These are phyloP conservation scores for Chrysanthemum lavandulifolium DNA, from an alignment of 129 eudicot genomes.

Conservation along the genomic window DNA sequence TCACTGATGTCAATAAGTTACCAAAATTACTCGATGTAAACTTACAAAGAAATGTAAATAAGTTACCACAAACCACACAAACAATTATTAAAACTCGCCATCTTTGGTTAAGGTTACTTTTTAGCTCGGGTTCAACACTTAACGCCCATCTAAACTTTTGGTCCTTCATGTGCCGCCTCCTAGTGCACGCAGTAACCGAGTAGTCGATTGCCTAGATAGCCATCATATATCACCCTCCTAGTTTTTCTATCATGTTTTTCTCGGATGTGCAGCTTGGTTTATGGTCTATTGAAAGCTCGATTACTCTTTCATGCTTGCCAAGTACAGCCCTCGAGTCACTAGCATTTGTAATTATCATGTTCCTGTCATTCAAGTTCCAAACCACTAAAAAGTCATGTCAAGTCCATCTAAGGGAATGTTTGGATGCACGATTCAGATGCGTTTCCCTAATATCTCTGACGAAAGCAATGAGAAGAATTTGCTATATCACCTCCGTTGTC, in stretches of 20 bases:
- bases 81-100: slow-evolving; percentile 27
- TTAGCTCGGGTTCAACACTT: slow-evolving; percentile 71
- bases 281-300: slow-evolving; percentile 77
- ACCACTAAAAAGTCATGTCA: not conserved
- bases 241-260: slow-evolving; percentile 56
- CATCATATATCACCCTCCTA: slow-evolving; percentile 76
- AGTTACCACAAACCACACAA: slow-evolving; percentile 76
- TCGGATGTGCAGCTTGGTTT: slow-evolving; percentile 78
- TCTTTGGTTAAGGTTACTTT: slow-evolving; percentile 50
- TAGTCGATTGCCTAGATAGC: slow-evolving; percentile 76
- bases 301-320: slow-evolving; percentile 74
- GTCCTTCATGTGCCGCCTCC: slow-evolving; percentile 88
- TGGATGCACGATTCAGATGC: not conserved
- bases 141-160: slow-evolving; percentile 52
- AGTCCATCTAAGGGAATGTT: not conserved
- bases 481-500: too few species aligned
- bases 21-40: too few species aligned
- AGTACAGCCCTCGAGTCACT: slow-evolving; percentile 89
- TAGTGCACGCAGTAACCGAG: too few species aligned
- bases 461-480: too few species aligned
- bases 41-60: too few species aligned
- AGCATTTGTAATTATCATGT: slow-evolving; percentile 73
- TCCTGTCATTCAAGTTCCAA: slow-evolving; percentile 36
- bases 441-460: too few species aligned
- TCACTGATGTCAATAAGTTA: too few species aligned